phyloP scores from a whole-genome alignment of 2,329 filamentous ascomycete genomes.

The Coniochaeta hoffmannii region DNA sequence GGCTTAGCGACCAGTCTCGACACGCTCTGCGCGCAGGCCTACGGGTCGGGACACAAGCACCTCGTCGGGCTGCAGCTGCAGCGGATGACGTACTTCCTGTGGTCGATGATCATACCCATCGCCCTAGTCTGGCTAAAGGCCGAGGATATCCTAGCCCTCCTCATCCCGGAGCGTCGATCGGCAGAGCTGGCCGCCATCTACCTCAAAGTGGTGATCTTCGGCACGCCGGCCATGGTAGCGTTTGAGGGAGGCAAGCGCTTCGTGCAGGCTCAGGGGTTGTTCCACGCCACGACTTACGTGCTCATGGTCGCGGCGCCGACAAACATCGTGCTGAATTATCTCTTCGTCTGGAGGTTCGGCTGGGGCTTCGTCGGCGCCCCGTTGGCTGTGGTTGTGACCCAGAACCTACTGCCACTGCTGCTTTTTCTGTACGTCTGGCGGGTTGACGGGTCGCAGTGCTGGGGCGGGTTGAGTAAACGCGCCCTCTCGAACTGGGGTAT shows the following conservation, averaged over 20 bases:
- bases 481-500: conserved; percentile 21
- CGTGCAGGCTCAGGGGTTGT: conserved; percentile 75
- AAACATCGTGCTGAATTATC: conserved; percentile 71
- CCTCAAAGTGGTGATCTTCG: conserved; percentile 60
- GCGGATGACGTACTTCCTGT: conserved; percentile 71
- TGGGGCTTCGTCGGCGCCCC: conserved; percentile 76
- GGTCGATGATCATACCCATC: conserved; percentile 64
- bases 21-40: conserved; percentile 89
- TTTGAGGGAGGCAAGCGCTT: conserved; percentile 77
- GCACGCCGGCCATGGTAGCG: conserved; percentile 66
- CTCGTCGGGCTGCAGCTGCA: conserved; percentile 80
- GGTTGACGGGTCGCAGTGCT: conserved; percentile 68
- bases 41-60: conserved; percentile 82
- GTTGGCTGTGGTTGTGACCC: conserved; percentile 70
- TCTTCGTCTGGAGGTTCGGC: conserved; percentile 64
- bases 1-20: conserved; percentile 87
- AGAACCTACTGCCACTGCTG: conserved; percentile 69
- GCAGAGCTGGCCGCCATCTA: conserved; percentile 67
- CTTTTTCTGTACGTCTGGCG: conserved; percentile 73
- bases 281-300: conserved; percentile 72
- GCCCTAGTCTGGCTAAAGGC: conserved; percentile 61
- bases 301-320: conserved; percentile 68
- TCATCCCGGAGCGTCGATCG: conserved; percentile 66
- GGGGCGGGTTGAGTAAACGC: conserved; percentile 65
- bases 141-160: conserved; percentile 51